Evolutionary conservation across 2,329 filamentous ascomycete species (phyloP).

Genomic region (Paraconiothyrium brasiliense): DNA sequence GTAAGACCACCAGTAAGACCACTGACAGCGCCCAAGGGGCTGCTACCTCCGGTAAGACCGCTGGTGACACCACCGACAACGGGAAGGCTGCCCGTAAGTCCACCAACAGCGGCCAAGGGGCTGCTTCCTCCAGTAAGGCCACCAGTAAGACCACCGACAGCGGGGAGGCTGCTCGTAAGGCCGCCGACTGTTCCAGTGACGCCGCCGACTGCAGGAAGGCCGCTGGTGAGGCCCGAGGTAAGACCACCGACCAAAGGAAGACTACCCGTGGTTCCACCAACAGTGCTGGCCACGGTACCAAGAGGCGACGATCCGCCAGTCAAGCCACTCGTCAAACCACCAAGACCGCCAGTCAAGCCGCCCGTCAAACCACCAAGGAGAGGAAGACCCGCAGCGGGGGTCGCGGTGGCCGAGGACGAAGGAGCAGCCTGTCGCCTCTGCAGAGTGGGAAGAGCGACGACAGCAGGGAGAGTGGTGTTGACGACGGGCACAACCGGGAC

Average conservation of each 20-base stretch:
- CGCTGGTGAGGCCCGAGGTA: background rate
- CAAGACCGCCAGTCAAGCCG: background rate
- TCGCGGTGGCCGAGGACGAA: background rate
- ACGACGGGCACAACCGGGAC: background rate
- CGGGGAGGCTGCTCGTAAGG: background rate
- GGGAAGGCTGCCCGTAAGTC: background rate
- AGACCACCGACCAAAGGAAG: slow-evolving; percentile 6
- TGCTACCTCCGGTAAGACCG: background rate
- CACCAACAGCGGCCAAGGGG: slow-evolving; percentile 1
- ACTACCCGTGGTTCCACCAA: slow-evolving; percentile 4
- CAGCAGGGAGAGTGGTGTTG: background rate
- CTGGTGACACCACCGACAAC: slow-evolving; percentile 1
- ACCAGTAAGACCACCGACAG: slow-evolving; percentile 9
- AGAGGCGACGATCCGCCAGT: background rate
- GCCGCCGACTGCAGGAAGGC: slow-evolving; percentile 7
- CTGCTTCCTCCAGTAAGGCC: slow-evolving; percentile 3
- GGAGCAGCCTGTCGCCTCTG: slow-evolving; percentile 13
- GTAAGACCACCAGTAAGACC: slow-evolving; percentile 9
- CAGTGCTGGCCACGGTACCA: background rate
- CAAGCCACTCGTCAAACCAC: slow-evolving; percentile 2
- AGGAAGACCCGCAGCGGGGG: background rate
- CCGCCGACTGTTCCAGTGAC: slow-evolving; percentile 11
- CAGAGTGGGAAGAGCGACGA: background rate
- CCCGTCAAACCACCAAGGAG: background rate
- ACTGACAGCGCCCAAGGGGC: background rate